A percentile compares a stretch with the other conserved stretches of the same genome.
These are phyloP conservation scores for Comarum palustre DNA, from an alignment of 306 rosid genomes.

Conservation along the genomic window DNA sequence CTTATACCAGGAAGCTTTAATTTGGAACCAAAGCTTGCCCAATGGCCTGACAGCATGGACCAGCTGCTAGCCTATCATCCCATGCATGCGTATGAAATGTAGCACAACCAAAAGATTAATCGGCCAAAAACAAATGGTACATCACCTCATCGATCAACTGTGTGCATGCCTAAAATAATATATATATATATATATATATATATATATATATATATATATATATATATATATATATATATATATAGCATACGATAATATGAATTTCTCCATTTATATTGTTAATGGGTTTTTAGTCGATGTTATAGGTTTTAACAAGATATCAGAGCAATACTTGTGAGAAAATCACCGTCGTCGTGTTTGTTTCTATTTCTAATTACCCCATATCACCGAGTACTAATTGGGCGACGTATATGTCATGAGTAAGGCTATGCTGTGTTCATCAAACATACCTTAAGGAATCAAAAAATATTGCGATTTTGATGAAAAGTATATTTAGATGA, in stretches of 20 bases:
- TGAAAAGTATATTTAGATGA: not conserved
- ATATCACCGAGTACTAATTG: not conserved
- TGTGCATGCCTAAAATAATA: not conserved
- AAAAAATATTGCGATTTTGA: not conserved
- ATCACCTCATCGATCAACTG: not conserved
- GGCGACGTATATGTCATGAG: not conserved
- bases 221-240: no score
- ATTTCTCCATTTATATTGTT: not conserved
- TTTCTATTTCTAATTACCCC: not conserved
- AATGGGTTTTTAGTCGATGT: not conserved
- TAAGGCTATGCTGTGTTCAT: not conserved
- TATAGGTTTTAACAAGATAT: not conserved
- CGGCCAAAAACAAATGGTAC: not conserved
- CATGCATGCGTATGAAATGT: not conserved
- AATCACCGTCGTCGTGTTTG: not conserved
- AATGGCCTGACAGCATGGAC: conserved; percentile 14
- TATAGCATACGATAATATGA: not conserved
- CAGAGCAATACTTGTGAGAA: not conserved
- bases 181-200: no score
- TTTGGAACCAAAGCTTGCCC: conserved; percentile 3
- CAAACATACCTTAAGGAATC: not conserved
- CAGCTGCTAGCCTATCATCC: not conserved
- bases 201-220: no score
- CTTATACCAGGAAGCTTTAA: not conserved
- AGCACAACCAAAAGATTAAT: not conserved